phyloP scores from a whole-genome alignment of 1,284 basidiomycete species.

The Exobasidium cylindrosporum region DNA sequence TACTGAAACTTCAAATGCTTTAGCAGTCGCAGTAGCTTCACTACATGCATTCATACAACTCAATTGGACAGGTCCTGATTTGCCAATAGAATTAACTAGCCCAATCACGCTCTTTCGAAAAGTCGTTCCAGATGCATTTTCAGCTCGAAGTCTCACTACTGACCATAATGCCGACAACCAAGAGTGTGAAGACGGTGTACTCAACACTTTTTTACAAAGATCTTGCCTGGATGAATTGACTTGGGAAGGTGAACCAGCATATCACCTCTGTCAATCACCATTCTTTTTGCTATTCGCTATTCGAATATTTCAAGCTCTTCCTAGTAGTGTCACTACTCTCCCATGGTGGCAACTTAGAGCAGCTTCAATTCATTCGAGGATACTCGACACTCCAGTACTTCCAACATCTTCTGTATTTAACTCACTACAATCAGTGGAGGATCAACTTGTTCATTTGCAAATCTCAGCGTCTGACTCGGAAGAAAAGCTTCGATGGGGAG shows the following conservation, averaged over 20 bases:
- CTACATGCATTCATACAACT: slow-evolving; percentile 86
- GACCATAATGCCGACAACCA: slow-evolving; percentile 43
- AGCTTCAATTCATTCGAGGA: slow-evolving; percentile 71
- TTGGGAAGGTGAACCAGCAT: slow-evolving; percentile 86
- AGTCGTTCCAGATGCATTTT: slow-evolving; percentile 53
- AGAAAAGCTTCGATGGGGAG: slow-evolving; percentile 55
- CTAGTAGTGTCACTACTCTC: slow-evolving; percentile 27
- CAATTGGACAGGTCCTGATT: slow-evolving; percentile 95
- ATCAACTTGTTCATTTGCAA: slow-evolving; percentile 24
- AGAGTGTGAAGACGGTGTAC: slow-evolving; percentile 24
- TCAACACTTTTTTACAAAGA: slow-evolving; percentile 64
- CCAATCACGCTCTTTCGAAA: slow-evolving; percentile 54
- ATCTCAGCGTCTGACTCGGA: not conserved
- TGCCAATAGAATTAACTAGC: slow-evolving; percentile 58
- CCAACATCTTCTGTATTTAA: slow-evolving; percentile 61
- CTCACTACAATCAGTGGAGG: slow-evolving; percentile 61
- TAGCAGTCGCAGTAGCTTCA: slow-evolving; percentile 72
- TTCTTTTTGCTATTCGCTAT: slow-evolving; percentile 74
- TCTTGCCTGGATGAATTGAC: slow-evolving; percentile 73
- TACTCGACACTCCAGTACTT: slow-evolving; percentile 80
- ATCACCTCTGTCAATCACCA: slow-evolving; percentile 76
- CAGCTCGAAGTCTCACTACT: slow-evolving; percentile 61
- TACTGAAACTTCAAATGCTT: slow-evolving; percentile 17
- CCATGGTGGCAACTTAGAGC: slow-evolving; percentile 73
- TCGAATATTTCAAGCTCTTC: slow-evolving; percentile 64